Evolutionary conservation across 768 basidiomycete species (phyloP), one percentile per base, ranked within the genome.

Genomic region (Boletus fagicola): DNA sequence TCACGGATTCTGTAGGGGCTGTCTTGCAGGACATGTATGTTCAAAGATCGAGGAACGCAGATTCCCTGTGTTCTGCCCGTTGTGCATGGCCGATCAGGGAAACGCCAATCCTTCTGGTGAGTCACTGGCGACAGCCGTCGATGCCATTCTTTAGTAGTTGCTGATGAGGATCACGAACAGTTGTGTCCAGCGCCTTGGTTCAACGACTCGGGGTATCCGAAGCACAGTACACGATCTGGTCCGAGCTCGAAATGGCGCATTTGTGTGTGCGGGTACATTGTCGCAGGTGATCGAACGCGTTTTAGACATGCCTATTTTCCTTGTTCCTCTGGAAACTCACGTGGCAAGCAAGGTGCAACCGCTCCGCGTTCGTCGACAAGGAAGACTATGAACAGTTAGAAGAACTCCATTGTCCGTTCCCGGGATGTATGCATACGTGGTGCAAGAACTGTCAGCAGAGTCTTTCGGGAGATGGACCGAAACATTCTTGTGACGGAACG

Each of bases 1-100:
- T 13, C 85, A 88, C 62, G 58, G 64, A 12, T 80, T 83, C 58
- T 88, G 87, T 68, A 75, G 78, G 48, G 66, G 69, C 5, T 87
- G 87, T 63, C 65, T 86, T 26, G 68, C 63, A 36, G 60, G 65
- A 11, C 77, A 84, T 43, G 71, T 81, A 5, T 64, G 62, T 33
- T 72, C 79, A 13, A 80, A 79, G 63, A 72, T 87, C 22, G 71
- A 74, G 16, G 81, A 83, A 36, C 76, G 75, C 54, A 76, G 71
- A 24, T 86, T 78, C 49, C 86, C 86, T 1, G 79, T 88, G 26
- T 67, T 79, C 18, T 88, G 86, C 62, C 87, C 86, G 1, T 55
- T 78, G 22, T 88, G 87, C 58, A 67, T 75, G 30, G 68, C 75
- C 5, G 75, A 76, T 22, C 62, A 62, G 9, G 59, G 61, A 15